These are phyloP conservation scores for Cicer judaicum DNA, from an alignment of 306 rosid genomes.

Conservation along the genomic window DNA sequence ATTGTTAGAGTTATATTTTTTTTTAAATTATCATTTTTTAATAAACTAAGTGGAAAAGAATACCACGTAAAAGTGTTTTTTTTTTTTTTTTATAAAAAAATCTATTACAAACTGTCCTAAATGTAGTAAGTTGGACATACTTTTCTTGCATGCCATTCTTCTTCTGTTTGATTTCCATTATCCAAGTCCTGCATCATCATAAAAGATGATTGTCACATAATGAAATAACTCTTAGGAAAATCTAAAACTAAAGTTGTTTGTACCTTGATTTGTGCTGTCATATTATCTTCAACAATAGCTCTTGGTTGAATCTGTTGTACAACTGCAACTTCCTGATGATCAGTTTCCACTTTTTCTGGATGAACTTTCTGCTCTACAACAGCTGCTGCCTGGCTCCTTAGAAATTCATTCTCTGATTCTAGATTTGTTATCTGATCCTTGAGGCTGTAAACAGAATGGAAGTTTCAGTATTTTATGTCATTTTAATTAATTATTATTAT, in stretches of 20 bases:
- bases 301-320: constrained; percentile 53
- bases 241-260: not conserved
- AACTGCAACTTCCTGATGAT: constrained; percentile 41
- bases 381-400: constrained; percentile 55
- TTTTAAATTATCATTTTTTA: no score
- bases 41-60: no score
- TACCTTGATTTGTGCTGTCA: constrained; percentile 58
- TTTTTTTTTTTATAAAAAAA: no score
- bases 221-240: constrained; percentile 31
- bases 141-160: constrained; percentile 59
- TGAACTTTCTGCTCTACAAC: constrained; percentile 47
- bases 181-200: constrained; percentile 60
- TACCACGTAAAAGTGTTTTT: no score
- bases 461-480: no score
- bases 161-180: constrained; percentile 55
- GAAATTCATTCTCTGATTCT: constrained; percentile 73
- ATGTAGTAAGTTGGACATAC: constrained; percentile 47
- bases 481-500: no score
- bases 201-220: constrained; percentile 37
- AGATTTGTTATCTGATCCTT: constrained; percentile 63
- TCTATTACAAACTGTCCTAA: not conserved
- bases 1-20: no score
- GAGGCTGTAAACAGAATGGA: constrained; percentile 55
- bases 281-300: constrained; percentile 43
- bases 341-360: constrained; percentile 46